Percentiles rank a stretch among this genome's conserved stretches.
Evolutionary conservation across 352 stramenopile genomes (phyloP).

Genomic region (Phytophthora tubulina): DNA sequence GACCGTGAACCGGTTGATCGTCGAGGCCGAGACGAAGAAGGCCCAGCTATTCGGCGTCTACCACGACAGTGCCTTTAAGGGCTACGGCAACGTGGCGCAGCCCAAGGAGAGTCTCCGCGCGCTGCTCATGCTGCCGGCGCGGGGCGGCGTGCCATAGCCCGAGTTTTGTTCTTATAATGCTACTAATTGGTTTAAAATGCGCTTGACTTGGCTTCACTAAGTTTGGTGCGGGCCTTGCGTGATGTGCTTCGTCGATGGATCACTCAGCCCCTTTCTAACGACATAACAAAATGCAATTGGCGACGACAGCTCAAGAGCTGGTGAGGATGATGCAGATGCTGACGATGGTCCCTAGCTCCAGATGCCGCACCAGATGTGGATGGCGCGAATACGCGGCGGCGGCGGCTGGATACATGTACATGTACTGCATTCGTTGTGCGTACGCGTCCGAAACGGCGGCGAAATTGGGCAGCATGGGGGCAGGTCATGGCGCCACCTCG

Average conservation of each 20-base stretch:
- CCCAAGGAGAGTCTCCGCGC: slow-evolving; percentile 79
- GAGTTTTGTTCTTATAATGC: slow-evolving; percentile 36
- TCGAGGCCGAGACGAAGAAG: slow-evolving; percentile 80
- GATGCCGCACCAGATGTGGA: slow-evolving; percentile 34
- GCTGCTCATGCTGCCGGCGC: slow-evolving; percentile 49
- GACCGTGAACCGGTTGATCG: slow-evolving; percentile 67
- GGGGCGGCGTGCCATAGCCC: slow-evolving; percentile 30
- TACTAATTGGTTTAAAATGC: slow-evolving; percentile 28
- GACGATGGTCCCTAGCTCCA: slow-evolving; percentile 17
- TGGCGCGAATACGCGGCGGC: slow-evolving; percentile 1
- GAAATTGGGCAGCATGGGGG: not conserved
- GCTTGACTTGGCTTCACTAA: slow-evolving; percentile 5
- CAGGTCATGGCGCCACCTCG: slow-evolving; percentile 1
- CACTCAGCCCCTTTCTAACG: slow-evolving; percentile 30
- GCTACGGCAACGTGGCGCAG: slow-evolving; percentile 66
- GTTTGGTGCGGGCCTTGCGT: too few relatives aligned
- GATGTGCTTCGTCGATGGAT: not conserved
- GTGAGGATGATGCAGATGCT: slow-evolving; percentile 16
- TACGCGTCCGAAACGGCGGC: slow-evolving; percentile 16
- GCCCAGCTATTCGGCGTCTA: slow-evolving; percentile 74
- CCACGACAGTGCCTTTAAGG: slow-evolving; percentile 81
- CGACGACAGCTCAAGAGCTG: slow-evolving; percentile 27
- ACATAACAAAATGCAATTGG: slow-evolving; percentile 38
- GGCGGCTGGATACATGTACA: slow-evolving; percentile 21
- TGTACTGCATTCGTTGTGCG: slow-evolving; percentile 7